Evolutionary conservation across 2,329 filamentous ascomycete species (phyloP).

Genomic region (Basipetospora chlamydospora): DNA sequence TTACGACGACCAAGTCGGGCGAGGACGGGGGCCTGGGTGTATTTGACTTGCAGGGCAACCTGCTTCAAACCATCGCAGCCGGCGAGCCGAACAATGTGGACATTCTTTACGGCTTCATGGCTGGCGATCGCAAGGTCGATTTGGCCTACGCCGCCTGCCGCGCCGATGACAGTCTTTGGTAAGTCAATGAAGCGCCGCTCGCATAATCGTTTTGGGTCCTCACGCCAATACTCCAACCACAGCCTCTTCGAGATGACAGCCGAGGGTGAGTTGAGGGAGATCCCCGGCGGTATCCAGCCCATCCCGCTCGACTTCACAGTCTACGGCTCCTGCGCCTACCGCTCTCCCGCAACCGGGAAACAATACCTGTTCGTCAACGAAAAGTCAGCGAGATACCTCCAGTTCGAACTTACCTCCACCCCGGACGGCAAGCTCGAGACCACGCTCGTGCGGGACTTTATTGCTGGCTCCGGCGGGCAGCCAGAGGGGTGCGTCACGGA

Average conservation of each 20-base stretch:
- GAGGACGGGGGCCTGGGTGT: constrained; percentile 32
- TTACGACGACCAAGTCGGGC: constrained; percentile 37
- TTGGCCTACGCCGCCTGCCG: constrained; percentile 36
- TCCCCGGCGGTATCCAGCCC: constrained; percentile 30
- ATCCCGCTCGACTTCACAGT: constrained; percentile 29
- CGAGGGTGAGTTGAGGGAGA: constrained; percentile 26
- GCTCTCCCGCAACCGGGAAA: constrained; percentile 28
- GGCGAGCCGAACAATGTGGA: constrained; percentile 39
- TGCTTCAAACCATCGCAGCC: constrained; percentile 28
- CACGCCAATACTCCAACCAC: neutral
- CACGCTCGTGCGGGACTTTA: constrained; percentile 33
- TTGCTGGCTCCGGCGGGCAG: constrained; percentile 34
- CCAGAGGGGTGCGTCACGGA: constrained; percentile 40
- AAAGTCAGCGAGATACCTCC: constrained; percentile 37
- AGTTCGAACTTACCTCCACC: constrained; percentile 31
- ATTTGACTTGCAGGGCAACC: constrained; percentile 32
- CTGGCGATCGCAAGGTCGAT: constrained; percentile 28
- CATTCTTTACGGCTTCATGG: constrained; percentile 32
- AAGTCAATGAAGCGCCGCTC: constrained; percentile 11
- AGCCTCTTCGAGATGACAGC: constrained; percentile 34
- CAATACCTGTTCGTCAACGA: constrained; percentile 41
- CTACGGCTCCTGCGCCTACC: constrained; percentile 38
- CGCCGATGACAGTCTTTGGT: constrained; percentile 37
- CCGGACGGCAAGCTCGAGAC: constrained; percentile 27
- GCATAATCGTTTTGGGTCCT: neutral